Evolutionary conservation across 495 filamentous ascomycete species (phyloP).

Genomic region (Hypoxylon rickii): DNA sequence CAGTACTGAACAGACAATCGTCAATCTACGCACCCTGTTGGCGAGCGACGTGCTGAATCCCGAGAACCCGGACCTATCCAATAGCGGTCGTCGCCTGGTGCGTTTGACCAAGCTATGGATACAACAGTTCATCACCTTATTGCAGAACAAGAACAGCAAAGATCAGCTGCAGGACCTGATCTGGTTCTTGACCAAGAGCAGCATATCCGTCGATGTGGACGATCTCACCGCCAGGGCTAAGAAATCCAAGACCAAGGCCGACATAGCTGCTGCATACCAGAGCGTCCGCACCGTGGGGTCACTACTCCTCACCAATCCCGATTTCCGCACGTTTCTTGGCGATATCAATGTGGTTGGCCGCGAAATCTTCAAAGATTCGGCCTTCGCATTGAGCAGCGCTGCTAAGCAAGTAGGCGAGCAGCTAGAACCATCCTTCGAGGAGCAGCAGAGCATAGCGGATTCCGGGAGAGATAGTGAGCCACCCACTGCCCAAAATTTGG

Average conservation of each 20-base stretch:
- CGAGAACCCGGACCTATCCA: conserved; percentile 73
- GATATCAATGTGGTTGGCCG: conserved; percentile 79
- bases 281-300: conserved; percentile 83
- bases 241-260: conserved; percentile 70
- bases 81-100: conserved; percentile 72
- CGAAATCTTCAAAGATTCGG: conserved; percentile 87
- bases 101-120: conserved; percentile 75
- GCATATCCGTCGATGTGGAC: conserved; percentile 68
- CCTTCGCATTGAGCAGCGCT: conserved; percentile 71
- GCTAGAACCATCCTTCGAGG: conserved; percentile 66
- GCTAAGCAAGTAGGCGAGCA: conserved; percentile 74
- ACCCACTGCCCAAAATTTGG: conserved; percentile 63
- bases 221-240: conserved; percentile 66
- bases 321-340: conserved; percentile 85
- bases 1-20: conserved; percentile 79
- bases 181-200: conserved; percentile 79
- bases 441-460: conserved; percentile 60
- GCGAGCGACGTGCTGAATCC: conserved; percentile 79
- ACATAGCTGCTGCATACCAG: conserved; percentile 79
- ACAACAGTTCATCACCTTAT: conserved; percentile 72
- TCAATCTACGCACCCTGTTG: conserved; percentile 80
- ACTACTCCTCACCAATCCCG: conserved; percentile 83
- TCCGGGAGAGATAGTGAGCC: conserved; percentile 60
- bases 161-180: conserved; percentile 91
- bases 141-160: conserved; percentile 78